Evolutionary conservation across 768 basidiomycete species (phyloP).

Genomic region (Floccularia luteovirens): DNA sequence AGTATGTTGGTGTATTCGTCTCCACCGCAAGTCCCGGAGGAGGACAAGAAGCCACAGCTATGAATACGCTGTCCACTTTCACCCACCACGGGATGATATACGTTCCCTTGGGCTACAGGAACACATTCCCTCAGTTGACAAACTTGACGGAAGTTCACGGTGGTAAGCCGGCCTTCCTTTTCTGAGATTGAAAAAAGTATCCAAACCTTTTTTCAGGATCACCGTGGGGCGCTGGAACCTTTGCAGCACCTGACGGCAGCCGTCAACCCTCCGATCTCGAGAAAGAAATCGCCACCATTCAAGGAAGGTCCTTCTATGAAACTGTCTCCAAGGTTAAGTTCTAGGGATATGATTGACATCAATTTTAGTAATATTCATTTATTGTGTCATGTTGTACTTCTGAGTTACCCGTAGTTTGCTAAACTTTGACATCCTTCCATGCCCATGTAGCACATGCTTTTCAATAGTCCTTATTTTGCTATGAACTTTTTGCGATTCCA

Average conservation of each 20-base stretch:
- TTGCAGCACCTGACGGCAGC: slow-evolving; percentile 44
- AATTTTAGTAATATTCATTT: too few relatives aligned
- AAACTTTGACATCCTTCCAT: too few relatives aligned
- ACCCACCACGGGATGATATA: slow-evolving; percentile 52
- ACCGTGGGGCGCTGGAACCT: slow-evolving; percentile 77
- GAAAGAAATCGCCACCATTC: slow-evolving; percentile 45
- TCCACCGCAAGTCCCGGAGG: slow-evolving; percentile 61
- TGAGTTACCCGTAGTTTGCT: too few relatives aligned
- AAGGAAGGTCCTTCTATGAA: slow-evolving; percentile 51
- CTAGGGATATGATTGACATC: too few relatives aligned
- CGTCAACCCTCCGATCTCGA: slow-evolving; percentile 56
- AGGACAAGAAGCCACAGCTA: slow-evolving; percentile 55
- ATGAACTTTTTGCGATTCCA: too few relatives aligned
- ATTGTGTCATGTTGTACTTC: too few relatives aligned
- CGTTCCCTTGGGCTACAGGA: slow-evolving; percentile 29
- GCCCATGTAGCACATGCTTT: too few relatives aligned
- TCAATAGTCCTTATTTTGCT: too few relatives aligned
- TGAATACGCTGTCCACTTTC: slow-evolving; percentile 41
- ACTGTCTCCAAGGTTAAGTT: slow-evolving; percentile 33
- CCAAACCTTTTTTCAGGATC: slow-evolving; percentile 36
- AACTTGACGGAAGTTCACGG: slow-evolving; percentile 50
- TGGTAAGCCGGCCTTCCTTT: slow-evolving; percentile 28
- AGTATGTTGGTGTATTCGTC: slow-evolving; percentile 63
- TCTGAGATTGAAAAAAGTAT: background rate
- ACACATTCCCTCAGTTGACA: slow-evolving; percentile 19